Base-by-base conservation (phyloP, 2,329 filamentous ascomycete species). In the Pestalotiopsis sp. region DNA sequence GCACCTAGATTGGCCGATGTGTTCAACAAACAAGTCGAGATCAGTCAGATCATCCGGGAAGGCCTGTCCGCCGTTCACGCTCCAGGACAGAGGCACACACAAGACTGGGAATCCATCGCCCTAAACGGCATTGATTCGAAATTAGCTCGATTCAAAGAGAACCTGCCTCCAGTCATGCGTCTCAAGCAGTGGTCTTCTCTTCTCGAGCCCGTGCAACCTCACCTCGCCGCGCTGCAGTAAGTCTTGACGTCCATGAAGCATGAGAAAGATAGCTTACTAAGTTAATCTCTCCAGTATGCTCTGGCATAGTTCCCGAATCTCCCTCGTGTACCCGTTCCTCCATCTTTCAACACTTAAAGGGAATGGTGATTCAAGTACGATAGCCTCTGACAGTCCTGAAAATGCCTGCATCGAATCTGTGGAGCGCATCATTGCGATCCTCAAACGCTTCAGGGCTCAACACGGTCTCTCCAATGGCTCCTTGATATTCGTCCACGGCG, bases 21-120 rank as follows among this genome's bases (percentile, higher is more conserved):
- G 6, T 65, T 65, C 44, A 65, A 65, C 48, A 55, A 57, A 13
- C 63, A 65, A 22, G 52, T 65, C 44, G 63, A 65, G n/a, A 55
- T 65, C n/a, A 55, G 63, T 48, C 44, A 35, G 11, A 44, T 65
- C 30, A 65, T 65, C 24, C 63, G 48, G 40, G 63, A 65, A 35
- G 48, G 40, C 40, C 35, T 65, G 26, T 17, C 63, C 14, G 30
- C 35, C 14, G 20, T 65, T 13, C 30, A 55, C n/a, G 40, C 63
- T 9, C 63, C 63, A 1, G 30, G 30, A 2, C 56, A 52, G 20
- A 40, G 14, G 17, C 11, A 13, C 11, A 22, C 35, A 30, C 38
- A 64, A 24, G 61, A 64, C 35, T 56, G 63, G 40, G 17, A 24
- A 30, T 20, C 63, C 1, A 24, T 57, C 30, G 30, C 52, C 56